Evolutionary conservation across 352 stramenopile genomes (phyloP).

Genomic region (Phytophthora cryptogea): DNA sequence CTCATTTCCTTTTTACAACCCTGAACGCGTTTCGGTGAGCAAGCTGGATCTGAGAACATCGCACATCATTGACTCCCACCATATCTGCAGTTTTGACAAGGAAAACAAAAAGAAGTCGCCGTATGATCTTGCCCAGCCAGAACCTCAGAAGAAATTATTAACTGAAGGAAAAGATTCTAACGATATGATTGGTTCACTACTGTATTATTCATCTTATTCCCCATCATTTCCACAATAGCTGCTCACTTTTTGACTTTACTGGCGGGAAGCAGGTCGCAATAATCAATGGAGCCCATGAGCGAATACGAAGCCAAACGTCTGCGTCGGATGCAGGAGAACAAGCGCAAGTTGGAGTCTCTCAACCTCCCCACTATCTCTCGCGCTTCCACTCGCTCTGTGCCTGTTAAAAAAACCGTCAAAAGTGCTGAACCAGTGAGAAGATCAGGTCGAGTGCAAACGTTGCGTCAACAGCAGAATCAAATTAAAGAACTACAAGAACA

Average conservation of each 20-base stretch:
- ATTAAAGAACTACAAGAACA: background rate
- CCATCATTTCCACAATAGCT: no score
- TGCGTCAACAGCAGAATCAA: background rate
- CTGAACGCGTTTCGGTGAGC: no score
- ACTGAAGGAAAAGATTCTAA: no score
- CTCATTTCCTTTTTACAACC: no score
- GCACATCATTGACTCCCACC: constrained; percentile 5
- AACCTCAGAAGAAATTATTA: no score
- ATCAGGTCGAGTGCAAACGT: constrained; percentile 8
- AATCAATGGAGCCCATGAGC: constrained; percentile 20
- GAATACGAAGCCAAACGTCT: constrained; percentile 69
- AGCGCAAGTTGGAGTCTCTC: constrained; percentile 44
- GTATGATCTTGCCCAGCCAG: background rate
- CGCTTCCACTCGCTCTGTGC: background rate
- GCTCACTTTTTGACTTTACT: no score
- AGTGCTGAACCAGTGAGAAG: constrained; percentile 10
- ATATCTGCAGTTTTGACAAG: constrained; percentile 14
- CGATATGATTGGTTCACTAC: no score
- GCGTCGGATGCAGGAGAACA: constrained; percentile 61
- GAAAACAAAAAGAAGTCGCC: constrained; percentile 9
- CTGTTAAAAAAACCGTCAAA: background rate
- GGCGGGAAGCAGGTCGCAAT: no score
- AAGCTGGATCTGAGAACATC: no score
- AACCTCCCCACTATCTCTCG: constrained; percentile 23
- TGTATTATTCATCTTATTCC: no score